Evolutionary conservation across 2,329 filamentous ascomycete species (phyloP), one percentile per base, ranked within the genome.

Genomic region (Neoscytalidium dimidiatum): DNA sequence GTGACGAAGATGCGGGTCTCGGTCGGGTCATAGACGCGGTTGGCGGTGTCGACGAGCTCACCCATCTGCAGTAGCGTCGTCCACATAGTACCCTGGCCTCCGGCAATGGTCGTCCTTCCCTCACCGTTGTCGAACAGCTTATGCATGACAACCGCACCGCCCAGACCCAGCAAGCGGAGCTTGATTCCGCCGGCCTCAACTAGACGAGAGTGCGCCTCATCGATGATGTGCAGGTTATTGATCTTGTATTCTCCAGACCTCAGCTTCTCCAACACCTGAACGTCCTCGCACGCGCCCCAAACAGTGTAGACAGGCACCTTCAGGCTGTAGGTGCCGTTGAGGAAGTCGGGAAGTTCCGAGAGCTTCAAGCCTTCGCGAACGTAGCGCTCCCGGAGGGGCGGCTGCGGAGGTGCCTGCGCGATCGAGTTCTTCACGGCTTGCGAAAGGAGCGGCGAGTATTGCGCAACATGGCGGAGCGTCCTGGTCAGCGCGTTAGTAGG

Each of bases 71-170:
- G 81, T 31, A 99, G 83, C 6, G 95, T 99, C 7, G 95, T 99
- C 95, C 95, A 99, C 95, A 99, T 99, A 51, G 95, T 99, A 67
- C 95, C 95, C 79, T 99, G 95, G 21, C 95, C 95, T 76, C 95
- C 95, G 23, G 95, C 95, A 79, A 99, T 99, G 1, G 96, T 99
- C 58, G 95, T 99, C 79, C 94, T 90, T 67, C 95, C 95, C 76
- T 99, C 95, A 63, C 95, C 95, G 71, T 99, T 99, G 79, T 99
- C 95, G 74, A 99, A 99, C 19, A 99, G 87, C 85, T 99, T 99
- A 85, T 99, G 95, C 93, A 99, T 99, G 66, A 99, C 95, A 4
- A 99, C 94, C 6, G 95, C 95, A 72, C 95, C 95, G 69, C 95
- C 95, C 35, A 99, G 85, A 68, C 95, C 95, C 31, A 99, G 87